phyloP scores from a whole-genome alignment of 31 red algal species.

The Asparagopsis taxiformis region DNA sequence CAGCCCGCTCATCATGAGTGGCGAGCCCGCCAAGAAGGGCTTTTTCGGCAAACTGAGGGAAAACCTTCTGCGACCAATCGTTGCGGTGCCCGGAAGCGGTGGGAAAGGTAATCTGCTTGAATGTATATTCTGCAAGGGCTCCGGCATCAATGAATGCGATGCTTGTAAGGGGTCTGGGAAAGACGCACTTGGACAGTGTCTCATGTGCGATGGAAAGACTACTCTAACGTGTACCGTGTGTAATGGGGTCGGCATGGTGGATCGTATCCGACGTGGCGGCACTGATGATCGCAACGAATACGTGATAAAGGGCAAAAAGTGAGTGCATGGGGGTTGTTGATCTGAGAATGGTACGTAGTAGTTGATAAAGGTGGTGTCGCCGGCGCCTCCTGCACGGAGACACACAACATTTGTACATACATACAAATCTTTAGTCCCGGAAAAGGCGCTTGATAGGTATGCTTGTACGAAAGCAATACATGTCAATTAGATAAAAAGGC shows the following conservation, averaged over 20 bases:
- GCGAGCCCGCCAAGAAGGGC: too few species aligned
- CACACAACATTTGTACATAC: too few species aligned
- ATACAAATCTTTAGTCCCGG: too few species aligned
- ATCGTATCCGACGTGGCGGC: constrained; percentile 62
- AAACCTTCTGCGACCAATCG: constrained; percentile 47
- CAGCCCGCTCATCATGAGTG: too few species aligned
- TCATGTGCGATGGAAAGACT: constrained; percentile 67
- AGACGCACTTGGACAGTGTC: constrained; percentile 57
- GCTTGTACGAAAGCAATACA: too few species aligned
- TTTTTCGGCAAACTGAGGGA: constrained; percentile 42
- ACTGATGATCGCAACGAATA: constrained; percentile 66
- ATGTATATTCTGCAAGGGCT: constrained; percentile 59
- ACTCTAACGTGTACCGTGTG: constrained; percentile 58
- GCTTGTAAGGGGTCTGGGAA: constrained; percentile 47
- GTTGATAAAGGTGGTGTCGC: too few species aligned
- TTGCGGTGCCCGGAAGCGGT: constrained; percentile 38
- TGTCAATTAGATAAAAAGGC: too few species aligned
- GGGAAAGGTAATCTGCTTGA: constrained; percentile 26
- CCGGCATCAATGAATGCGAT: constrained; percentile 47
- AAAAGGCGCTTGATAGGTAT: too few species aligned
- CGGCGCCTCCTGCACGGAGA: too few species aligned
- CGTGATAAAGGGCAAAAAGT: constrained; percentile 36
- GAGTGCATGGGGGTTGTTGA: not conserved
- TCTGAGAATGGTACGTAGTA: too few species aligned
- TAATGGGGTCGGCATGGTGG: constrained; percentile 58